Conservation (phyloP, 495 filamentous ascomycete species). For the Evernia prunastri region DNA sequence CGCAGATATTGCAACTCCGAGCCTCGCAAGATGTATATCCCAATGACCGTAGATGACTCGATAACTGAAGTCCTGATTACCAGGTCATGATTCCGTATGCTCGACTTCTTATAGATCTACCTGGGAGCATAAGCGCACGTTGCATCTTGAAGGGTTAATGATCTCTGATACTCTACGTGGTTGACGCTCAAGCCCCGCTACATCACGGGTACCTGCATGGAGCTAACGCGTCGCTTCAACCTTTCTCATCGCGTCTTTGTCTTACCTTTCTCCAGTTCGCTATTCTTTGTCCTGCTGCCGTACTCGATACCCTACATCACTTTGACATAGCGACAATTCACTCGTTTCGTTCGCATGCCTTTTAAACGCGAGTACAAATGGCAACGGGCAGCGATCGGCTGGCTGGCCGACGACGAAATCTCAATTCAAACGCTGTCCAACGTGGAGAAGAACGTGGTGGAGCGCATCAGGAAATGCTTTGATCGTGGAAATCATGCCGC, state of each 20-base stretch:
- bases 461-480: conserved; percentile 33
- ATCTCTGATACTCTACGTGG: too few relatives aligned
- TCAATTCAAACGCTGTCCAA: background rate
- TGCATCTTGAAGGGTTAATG: too few relatives aligned
- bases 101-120: too few relatives aligned
- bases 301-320: background rate
- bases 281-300: background rate
- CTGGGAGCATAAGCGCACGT: too few relatives aligned
- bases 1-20: too few relatives aligned
- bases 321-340: background rate
- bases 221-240: conserved; percentile 3
- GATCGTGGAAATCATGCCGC: conserved; percentile 27
- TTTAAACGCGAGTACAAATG: background rate
- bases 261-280: background rate
- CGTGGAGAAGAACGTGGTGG: conserved; percentile 19
- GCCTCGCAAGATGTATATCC: too few relatives aligned
- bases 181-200: background rate
- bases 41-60: too few relatives aligned
- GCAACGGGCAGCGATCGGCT: conserved; percentile 8
- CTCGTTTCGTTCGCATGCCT: background rate
- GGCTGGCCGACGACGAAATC: conserved; percentile 8
- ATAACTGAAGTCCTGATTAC: too few relatives aligned
- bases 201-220: background rate
- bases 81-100: too few relatives aligned
- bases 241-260: background rate